A percentile compares a stretch with the other conserved stretches of the same genome.
Evolutionary conservation across 257 asterid genomes (phyloP).

Genomic region (Solanum appendiculatum): DNA sequence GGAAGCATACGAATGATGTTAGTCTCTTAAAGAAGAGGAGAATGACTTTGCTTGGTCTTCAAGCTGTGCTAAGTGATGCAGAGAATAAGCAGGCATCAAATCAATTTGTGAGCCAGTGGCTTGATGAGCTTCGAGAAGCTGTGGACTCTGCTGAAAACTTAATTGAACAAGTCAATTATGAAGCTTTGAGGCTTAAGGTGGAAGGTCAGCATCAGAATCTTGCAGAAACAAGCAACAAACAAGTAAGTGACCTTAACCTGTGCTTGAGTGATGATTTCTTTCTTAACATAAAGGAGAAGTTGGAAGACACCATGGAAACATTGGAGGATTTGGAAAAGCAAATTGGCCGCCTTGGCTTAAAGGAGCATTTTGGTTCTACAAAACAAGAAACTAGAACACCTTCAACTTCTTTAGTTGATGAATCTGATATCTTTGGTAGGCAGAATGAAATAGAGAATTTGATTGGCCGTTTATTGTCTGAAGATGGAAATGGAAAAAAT

Average conservation of each 20-base stretch:
- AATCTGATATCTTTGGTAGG: neutral
- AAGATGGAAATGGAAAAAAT: neutral
- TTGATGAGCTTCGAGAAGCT: neutral
- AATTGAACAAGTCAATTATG: neutral
- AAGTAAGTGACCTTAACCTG: neutral
- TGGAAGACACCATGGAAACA: neutral
- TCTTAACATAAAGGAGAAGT: neutral
- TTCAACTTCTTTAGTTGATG: too few species aligned
- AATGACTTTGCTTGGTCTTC: neutral
- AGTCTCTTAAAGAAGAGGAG: neutral
- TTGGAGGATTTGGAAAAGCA: neutral
- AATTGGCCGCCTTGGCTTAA: neutral
- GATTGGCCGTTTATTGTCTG: neutral
- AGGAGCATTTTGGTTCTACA: neutral
- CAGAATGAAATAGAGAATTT: neutral
- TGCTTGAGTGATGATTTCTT: neutral
- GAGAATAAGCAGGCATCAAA: neutral
- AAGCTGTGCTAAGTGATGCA: neutral
- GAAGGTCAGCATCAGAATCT: neutral
- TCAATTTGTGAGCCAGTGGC: neutral
- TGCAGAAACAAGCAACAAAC: neutral
- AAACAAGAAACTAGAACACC: neutral
- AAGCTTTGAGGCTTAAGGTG: neutral
- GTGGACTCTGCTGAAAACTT: neutral
- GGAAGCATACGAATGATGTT: too few species aligned